Evolutionary conservation across 495 filamentous ascomycete genomes (phyloP).

Genomic region (Xylaria venustula): DNA sequence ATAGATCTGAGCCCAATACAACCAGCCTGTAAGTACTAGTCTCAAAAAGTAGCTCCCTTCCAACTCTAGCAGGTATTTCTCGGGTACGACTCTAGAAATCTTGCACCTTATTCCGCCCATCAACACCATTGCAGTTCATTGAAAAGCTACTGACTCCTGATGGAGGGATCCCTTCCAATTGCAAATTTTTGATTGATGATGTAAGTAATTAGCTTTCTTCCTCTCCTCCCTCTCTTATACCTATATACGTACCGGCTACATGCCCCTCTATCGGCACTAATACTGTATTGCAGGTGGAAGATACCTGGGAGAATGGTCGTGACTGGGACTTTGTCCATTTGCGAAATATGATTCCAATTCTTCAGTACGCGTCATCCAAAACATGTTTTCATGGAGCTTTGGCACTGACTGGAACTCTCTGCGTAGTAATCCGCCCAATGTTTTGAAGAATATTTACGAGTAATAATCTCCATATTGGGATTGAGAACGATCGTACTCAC

Average conservation of each 20-base stretch:
- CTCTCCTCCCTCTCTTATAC: too few species aligned
- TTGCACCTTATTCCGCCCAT: background rate
- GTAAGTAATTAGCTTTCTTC: slow-evolving; percentile 32
- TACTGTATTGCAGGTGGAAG: slow-evolving; percentile 31
- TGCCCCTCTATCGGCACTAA: background rate
- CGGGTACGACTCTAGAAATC: background rate
- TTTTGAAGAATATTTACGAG: slow-evolving; percentile 38
- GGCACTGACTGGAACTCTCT: background rate
- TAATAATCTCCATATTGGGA: slow-evolving; percentile 18
- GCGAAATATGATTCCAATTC: slow-evolving; percentile 46
- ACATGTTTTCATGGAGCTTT: background rate
- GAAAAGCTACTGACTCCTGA: background rate
- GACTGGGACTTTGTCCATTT: slow-evolving; percentile 61
- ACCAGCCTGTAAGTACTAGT: slow-evolving; percentile 29
- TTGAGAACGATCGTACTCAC: slow-evolving; percentile 10
- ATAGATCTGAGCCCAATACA: slow-evolving; percentile 67
- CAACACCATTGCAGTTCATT: background rate
- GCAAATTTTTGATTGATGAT: slow-evolving; percentile 62
- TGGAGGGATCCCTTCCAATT: slow-evolving; percentile 52
- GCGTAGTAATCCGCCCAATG: slow-evolving; percentile 11
- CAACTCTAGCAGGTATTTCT: background rate
- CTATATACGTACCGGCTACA: too few species aligned
- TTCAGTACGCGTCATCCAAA: slow-evolving; percentile 32
- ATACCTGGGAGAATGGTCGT: slow-evolving; percentile 52
- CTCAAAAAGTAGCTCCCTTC: too few species aligned